Evolutionary conservation across 306 rosid genomes (phyloP).

Genomic region (Lathyrus tuberosus): DNA sequence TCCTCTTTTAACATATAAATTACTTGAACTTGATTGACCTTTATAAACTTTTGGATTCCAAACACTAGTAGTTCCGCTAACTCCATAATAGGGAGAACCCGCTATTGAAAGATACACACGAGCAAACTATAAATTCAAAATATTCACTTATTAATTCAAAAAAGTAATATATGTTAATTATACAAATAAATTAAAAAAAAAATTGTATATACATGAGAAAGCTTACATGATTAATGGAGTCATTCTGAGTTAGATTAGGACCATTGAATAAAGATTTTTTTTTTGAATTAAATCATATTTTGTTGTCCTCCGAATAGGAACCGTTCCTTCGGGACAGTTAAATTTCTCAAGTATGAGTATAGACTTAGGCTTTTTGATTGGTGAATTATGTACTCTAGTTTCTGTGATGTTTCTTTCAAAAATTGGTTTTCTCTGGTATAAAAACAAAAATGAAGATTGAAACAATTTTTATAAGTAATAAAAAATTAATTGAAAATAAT

Average conservation of each 20-base stretch:
- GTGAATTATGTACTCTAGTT: neutral
- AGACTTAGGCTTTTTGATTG: neutral
- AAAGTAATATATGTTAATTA: neutral
- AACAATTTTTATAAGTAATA: neutral
- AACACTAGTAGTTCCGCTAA: neutral
- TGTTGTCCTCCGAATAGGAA: constrained; percentile 30
- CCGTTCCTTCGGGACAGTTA: neutral
- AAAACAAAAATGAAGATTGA: neutral
- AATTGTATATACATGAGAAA: neutral
- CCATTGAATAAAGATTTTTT: neutral
- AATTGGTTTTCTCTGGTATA: constrained; percentile 9
- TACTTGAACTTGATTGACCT: neutral
- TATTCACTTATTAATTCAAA: neutral
- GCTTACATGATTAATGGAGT: neutral
- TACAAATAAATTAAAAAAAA: neutral
- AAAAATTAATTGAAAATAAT: neutral
- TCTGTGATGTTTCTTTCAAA: neutral
- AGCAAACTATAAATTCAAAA: neutral
- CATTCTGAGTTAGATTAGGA: neutral
- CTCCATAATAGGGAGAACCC: neutral
- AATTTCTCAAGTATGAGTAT: neutral
- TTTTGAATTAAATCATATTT: constrained; percentile 14
- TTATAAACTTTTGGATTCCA: neutral
- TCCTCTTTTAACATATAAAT: neutral
- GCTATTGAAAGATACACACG: accelerated